Evolutionary conservation across 192 early-diverging fungal genomes (phyloP).

Genomic region (Spizellomyces punctatus): DNA sequence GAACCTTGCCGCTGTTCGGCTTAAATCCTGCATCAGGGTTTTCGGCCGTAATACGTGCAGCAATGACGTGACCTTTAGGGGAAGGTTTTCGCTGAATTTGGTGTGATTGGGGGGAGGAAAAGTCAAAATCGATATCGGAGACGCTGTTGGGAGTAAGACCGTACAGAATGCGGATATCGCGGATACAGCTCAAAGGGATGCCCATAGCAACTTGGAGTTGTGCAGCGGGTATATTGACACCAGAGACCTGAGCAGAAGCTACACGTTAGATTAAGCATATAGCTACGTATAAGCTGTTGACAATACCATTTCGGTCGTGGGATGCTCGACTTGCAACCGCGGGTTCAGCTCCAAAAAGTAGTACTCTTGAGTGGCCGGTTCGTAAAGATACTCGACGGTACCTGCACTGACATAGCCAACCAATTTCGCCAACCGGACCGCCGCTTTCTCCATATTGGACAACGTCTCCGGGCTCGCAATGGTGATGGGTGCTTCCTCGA

Average conservation of each 20-base stretch:
- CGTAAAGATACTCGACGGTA: conserved; percentile 97
- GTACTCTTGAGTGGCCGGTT: conserved; percentile 80
- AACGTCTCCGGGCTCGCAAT: conserved; percentile 62
- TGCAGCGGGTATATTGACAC: conserved; percentile 96
- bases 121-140: conserved; percentile 94
- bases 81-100: conserved; percentile 88
- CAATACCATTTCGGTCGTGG: conserved; percentile 93
- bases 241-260: conserved; percentile 60
- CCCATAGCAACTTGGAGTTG: conserved; percentile 99
- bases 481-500: conserved; percentile 97
- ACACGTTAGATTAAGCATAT: neutral
- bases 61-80: conserved; percentile 97
- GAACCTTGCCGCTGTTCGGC: conserved; percentile 93
- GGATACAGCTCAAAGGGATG: conserved; percentile 92
- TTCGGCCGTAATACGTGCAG: conserved; percentile 97
- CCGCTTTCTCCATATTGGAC: conserved; percentile 92
- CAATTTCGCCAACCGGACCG: conserved; percentile 90
- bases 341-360: conserved; percentile 98
- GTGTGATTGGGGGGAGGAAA: conserved; percentile 70
- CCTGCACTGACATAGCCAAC: conserved; percentile 82
- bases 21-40: conserved; percentile 99
- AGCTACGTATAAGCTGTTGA: neutral
- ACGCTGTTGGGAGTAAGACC: conserved; percentile 85
- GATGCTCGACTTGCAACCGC: conserved; percentile 98
- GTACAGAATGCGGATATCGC: conserved; percentile 94